phyloP scores from a whole-genome alignment of 306 rosid species.

The Fragaria nilgerrensis region DNA sequence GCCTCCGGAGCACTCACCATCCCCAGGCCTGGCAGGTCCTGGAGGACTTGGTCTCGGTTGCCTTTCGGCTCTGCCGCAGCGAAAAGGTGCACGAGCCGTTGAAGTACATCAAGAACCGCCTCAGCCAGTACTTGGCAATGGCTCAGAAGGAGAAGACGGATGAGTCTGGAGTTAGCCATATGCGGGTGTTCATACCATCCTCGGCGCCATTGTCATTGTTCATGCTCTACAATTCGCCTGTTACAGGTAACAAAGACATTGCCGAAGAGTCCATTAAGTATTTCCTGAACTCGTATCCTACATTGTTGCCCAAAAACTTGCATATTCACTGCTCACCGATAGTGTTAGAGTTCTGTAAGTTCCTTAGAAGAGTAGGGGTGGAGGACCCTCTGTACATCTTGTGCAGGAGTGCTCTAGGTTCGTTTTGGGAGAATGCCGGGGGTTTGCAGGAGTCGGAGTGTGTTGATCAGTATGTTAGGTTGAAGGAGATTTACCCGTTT shows the following conservation, averaged over 20 bases:
- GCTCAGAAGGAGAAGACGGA: constrained; percentile 19
- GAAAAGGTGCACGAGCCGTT: constrained; percentile 29
- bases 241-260: constrained; percentile 26
- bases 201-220: constrained; percentile 49
- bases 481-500: constrained; percentile 49
- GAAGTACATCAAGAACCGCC: constrained; percentile 34
- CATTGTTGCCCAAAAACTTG: constrained; percentile 24
- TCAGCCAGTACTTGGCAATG: constrained; percentile 29
- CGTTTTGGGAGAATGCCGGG: constrained; percentile 31
- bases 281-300: constrained; percentile 36
- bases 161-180: constrained; percentile 41
- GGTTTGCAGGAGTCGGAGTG: constrained; percentile 12
- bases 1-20: constrained; percentile 49
- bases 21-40: constrained; percentile 47
- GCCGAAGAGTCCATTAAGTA: constrained; percentile 46
- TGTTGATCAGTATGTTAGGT: constrained; percentile 23
- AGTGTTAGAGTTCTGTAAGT: constrained; percentile 61
- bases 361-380: constrained; percentile 43
- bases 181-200: constrained; percentile 52
- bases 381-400: constrained; percentile 51
- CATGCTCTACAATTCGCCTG: constrained; percentile 52
- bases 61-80: constrained; percentile 50
- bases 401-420: constrained; percentile 49
- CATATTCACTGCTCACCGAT: constrained; percentile 37
- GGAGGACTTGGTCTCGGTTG: constrained; percentile 36